A percentile compares a stretch with the other conserved stretches of the same genome.
Evolutionary conservation across 768 basidiomycete species (phyloP).

Genomic region (Russula sp.): DNA sequence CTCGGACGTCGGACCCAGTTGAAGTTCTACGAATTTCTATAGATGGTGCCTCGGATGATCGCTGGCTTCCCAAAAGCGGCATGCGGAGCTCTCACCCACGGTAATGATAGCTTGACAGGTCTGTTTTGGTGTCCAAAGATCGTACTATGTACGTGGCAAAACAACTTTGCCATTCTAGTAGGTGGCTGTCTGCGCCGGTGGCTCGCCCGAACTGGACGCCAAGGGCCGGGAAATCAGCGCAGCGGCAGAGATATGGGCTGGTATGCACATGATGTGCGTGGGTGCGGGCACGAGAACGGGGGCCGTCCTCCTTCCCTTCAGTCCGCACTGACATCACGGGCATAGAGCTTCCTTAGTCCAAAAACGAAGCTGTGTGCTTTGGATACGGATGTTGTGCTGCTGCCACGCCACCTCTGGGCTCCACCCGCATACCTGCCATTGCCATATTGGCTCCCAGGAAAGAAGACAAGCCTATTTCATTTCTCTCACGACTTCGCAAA

Average conservation of each 20-base stretch:
- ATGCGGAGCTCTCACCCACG: neutral
- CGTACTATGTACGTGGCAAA: conserved; percentile 1
- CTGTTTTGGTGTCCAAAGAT: neutral
- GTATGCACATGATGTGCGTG: neutral
- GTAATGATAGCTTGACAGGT: neutral
- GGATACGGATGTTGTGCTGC: neutral
- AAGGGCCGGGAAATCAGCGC: neutral
- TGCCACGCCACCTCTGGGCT: neutral
- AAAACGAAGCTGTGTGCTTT: neutral
- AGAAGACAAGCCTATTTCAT: neutral
- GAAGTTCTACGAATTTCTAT: neutral
- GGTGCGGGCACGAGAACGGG: neutral
- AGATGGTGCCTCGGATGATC: neutral
- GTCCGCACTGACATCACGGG: conserved; percentile 1
- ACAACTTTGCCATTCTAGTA: neutral
- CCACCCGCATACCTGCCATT: neutral
- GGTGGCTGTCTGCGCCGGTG: neutral
- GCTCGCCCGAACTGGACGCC: conserved; percentile 3
- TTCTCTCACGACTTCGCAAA: neutral
- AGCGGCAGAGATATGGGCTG: neutral
- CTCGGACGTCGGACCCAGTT: neutral
- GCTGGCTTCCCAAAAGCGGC: neutral
- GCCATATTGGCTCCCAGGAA: neutral
- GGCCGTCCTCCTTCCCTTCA: neutral
- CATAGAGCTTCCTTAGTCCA: neutral